Evolutionary conservation across 2,329 filamentous ascomycete genomes (phyloP).

Genomic region (Fusarium sp.): DNA sequence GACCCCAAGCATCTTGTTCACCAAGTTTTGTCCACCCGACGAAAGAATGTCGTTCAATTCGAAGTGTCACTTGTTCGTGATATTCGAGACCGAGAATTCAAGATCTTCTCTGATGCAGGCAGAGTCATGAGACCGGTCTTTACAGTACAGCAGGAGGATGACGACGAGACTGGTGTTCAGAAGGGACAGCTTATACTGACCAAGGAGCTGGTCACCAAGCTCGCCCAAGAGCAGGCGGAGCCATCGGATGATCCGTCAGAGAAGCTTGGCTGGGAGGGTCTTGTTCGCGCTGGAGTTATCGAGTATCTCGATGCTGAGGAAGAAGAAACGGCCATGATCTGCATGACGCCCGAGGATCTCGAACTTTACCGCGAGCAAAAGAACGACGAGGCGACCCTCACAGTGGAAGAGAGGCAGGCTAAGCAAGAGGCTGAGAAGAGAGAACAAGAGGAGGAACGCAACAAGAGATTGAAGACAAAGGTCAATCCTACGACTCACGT

Average conservation of each 20-base stretch:
- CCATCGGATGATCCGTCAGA: slow-evolving; percentile 69
- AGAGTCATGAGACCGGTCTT: slow-evolving; percentile 95
- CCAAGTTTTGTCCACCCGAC: slow-evolving; percentile 80
- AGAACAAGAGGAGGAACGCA: slow-evolving; percentile 71
- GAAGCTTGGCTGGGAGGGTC: slow-evolving; percentile 88
- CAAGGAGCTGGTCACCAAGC: slow-evolving; percentile 81
- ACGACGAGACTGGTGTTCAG: slow-evolving; percentile 68
- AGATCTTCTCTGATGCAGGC: slow-evolving; percentile 97
- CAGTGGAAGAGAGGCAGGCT: slow-evolving; percentile 24
- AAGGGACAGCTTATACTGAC: slow-evolving; percentile 83
- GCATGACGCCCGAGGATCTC: slow-evolving; percentile 97
- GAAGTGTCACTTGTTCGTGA: slow-evolving; percentile 96
- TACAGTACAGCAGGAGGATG: slow-evolving; percentile 90
- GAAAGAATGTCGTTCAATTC: slow-evolving; percentile 85
- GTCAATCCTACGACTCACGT: slow-evolving; percentile 89
- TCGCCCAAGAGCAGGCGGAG: slow-evolving; percentile 80
- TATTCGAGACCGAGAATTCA: slow-evolving; percentile 97
- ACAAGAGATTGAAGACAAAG: slow-evolving; percentile 88
- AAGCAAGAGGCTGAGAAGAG: slow-evolving; percentile 60
- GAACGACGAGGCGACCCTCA: slow-evolving; percentile 65
- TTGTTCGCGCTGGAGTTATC: slow-evolving; percentile 86
- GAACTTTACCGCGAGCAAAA: slow-evolving; percentile 81
- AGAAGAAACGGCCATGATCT: slow-evolving; percentile 98
- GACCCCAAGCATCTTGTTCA: slow-evolving; percentile 88
- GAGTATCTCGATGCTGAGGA: slow-evolving; percentile 98